These are phyloP conservation scores for Solanum lycopersicoides DNA, from an alignment of 257 asterid species.

Conservation along the genomic window DNA sequence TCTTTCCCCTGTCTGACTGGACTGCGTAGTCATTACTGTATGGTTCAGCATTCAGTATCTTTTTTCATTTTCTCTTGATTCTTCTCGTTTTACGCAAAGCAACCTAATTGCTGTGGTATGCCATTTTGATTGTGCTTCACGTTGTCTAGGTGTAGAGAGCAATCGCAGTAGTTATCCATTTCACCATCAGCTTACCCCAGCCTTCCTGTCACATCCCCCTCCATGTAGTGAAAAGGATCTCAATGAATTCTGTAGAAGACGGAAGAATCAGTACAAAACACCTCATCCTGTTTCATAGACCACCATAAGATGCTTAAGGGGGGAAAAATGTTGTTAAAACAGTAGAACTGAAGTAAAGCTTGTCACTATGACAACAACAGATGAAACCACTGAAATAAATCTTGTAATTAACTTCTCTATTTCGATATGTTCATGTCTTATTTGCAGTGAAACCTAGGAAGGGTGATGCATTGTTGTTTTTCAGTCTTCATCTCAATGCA, in stretches of 20 bases:
- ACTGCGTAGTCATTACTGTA: background rate
- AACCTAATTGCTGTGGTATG: background rate
- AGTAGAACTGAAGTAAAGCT: background rate
- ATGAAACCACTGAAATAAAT: background rate
- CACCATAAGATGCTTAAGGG: background rate
- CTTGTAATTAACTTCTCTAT: background rate
- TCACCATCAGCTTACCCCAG: background rate
- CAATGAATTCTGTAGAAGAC: background rate
- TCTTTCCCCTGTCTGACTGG: background rate
- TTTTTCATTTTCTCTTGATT: background rate
- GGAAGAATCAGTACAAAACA: background rate
- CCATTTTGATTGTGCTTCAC: background rate
- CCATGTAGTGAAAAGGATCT: background rate
- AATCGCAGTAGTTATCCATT: background rate
- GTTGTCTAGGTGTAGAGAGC: background rate
- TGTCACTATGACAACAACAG: background rate
- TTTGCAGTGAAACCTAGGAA: slow-evolving; percentile 66
- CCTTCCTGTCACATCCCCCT: background rate
- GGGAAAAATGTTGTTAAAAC: background rate
- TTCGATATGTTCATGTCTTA: background rate
- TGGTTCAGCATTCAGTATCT: background rate
- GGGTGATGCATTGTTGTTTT: slow-evolving; percentile 80
- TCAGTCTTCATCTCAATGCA: slow-evolving; percentile 83
- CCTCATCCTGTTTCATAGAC: background rate
- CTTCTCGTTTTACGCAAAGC: background rate